phyloP scores from a whole-genome alignment of 768 basidiomycete genomes.

The Serendipita sp. region DNA sequence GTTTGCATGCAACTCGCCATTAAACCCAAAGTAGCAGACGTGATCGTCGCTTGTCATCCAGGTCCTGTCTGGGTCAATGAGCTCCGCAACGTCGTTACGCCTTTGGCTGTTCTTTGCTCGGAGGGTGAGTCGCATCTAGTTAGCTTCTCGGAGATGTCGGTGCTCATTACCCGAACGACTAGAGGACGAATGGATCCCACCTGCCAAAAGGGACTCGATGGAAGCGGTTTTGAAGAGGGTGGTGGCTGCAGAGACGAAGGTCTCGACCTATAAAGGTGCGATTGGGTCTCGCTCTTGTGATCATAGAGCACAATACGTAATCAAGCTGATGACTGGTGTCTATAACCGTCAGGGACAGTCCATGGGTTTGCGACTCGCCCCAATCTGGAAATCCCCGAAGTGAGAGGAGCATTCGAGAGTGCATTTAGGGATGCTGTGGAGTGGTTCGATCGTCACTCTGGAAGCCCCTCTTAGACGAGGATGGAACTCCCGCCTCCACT shows the following conservation, averaged over 20 bases:
- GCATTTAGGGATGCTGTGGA: slow-evolving; percentile 26
- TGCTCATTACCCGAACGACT: slow-evolving; percentile 12
- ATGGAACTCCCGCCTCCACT: too few relatives aligned
- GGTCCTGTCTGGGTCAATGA: slow-evolving; percentile 16
- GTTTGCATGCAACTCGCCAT: slow-evolving; percentile 19
- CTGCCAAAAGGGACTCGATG: neutral
- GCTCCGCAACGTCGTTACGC: neutral
- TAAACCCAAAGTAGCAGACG: slow-evolving; percentile 21
- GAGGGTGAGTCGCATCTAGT: neutral
- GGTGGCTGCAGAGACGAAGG: neutral
- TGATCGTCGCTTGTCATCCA: slow-evolving; percentile 28
- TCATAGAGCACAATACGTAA: neutral
- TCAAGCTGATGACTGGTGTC: neutral
- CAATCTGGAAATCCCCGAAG: slow-evolving; percentile 26
- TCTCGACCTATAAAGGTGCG: neutral
- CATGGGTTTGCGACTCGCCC: slow-evolving; percentile 37
- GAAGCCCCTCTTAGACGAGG: too few relatives aligned
- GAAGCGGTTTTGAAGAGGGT: neutral
- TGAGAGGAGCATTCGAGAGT: slow-evolving; percentile 30
- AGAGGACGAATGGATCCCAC: slow-evolving; percentile 11
- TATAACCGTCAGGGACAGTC: slow-evolving; percentile 22
- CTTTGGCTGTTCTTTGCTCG: neutral
- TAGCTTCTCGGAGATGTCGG: neutral
- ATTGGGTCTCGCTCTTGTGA: neutral
- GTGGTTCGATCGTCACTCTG: slow-evolving; percentile 25